A percentile compares a stretch with the other conserved stretches of the same genome.
phyloP scores from a whole-genome alignment of 495 filamentous ascomycete genomes.

The Aspergillus nidulans region DNA sequence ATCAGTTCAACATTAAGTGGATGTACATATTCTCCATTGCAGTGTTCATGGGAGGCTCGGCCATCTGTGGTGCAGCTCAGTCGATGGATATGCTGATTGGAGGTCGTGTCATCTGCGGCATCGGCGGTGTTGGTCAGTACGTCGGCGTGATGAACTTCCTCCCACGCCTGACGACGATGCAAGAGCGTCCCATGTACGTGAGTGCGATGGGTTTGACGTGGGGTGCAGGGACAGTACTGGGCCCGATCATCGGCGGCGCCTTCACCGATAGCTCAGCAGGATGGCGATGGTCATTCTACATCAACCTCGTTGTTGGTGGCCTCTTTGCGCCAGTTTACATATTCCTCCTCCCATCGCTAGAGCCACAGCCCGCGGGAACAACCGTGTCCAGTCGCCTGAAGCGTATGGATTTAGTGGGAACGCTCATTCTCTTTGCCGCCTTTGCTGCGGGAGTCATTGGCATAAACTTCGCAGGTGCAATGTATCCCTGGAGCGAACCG shows the following conservation, averaged over 20 bases:
- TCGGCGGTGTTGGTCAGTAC: slow-evolving; percentile 35
- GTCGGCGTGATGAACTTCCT: slow-evolving; percentile 33
- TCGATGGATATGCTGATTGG: slow-evolving; percentile 49
- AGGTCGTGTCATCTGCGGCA: slow-evolving; percentile 45
- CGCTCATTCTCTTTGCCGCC: slow-evolving; percentile 22
- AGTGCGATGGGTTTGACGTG: slow-evolving; percentile 34
- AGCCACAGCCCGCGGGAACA: not conserved
- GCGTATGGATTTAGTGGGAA: slow-evolving; percentile 26
- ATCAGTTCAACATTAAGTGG: not conserved
- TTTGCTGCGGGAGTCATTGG: slow-evolving; percentile 20
- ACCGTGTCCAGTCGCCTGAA: not conserved
- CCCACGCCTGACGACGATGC: slow-evolving; percentile 23
- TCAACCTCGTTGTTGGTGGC: slow-evolving; percentile 59
- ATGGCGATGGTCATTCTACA: slow-evolving; percentile 70
- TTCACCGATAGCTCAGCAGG: slow-evolving; percentile 50
- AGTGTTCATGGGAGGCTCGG: slow-evolving; percentile 28
- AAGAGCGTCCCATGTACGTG: slow-evolving; percentile 10
- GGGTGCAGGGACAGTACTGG: slow-evolving; percentile 50
- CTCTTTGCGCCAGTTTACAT: slow-evolving; percentile 52
- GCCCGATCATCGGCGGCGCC: slow-evolving; percentile 60
- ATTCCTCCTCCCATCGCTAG: slow-evolving; percentile 45
- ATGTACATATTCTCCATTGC: not conserved
- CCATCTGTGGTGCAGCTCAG: slow-evolving; percentile 53
- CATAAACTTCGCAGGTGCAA: slow-evolving; percentile 26
- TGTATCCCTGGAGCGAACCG: slow-evolving; percentile 25